phyloP scores from a whole-genome alignment of 2,329 filamentous ascomycete species.

The Talaromyces piceae region DNA sequence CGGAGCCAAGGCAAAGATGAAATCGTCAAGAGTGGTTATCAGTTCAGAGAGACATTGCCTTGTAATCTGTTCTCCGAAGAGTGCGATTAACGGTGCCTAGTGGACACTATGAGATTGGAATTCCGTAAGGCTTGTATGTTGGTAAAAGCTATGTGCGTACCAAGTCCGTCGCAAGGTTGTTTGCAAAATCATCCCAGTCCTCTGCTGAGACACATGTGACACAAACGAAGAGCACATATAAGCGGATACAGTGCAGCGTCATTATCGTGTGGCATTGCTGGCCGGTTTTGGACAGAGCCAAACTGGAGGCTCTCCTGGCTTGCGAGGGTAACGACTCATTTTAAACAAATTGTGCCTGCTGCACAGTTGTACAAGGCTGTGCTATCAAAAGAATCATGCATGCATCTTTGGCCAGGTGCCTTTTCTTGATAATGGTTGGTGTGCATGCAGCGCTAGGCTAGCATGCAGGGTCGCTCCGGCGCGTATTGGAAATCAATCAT shows the following conservation, averaged over 20 bases:
- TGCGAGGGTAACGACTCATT: background rate
- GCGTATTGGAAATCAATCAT: background rate
- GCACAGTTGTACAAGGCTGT: background rate
- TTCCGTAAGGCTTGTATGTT: background rate
- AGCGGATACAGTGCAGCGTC: background rate
- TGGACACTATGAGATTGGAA: background rate
- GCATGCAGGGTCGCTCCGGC: background rate
- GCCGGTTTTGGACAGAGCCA: background rate
- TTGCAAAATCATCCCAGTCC: conserved; percentile 31
- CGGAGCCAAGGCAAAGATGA: conserved; percentile 43
- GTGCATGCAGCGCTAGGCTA: background rate
- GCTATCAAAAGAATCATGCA: background rate
- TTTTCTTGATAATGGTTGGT: conserved; percentile 12
- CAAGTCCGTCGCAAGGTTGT: conserved; percentile 34
- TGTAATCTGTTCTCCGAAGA: conserved; percentile 42
- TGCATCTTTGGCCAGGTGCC: background rate
- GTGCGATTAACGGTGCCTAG: conserved; percentile 28
- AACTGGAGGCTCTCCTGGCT: background rate
- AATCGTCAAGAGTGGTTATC: conserved; percentile 33
- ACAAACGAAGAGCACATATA: conserved; percentile 12
- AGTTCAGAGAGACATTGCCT: conserved; percentile 44
- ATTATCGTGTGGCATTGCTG: conserved; percentile 1
- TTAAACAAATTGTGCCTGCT: background rate
- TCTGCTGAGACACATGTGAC: conserved; percentile 19
- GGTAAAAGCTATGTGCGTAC: conserved; percentile 17